Evolutionary conservation across 2,329 filamentous ascomycete genomes (phyloP), one percentile per base, ranked within the genome.

Genomic region (Immersiporthe knoxdaviesiana): DNA sequence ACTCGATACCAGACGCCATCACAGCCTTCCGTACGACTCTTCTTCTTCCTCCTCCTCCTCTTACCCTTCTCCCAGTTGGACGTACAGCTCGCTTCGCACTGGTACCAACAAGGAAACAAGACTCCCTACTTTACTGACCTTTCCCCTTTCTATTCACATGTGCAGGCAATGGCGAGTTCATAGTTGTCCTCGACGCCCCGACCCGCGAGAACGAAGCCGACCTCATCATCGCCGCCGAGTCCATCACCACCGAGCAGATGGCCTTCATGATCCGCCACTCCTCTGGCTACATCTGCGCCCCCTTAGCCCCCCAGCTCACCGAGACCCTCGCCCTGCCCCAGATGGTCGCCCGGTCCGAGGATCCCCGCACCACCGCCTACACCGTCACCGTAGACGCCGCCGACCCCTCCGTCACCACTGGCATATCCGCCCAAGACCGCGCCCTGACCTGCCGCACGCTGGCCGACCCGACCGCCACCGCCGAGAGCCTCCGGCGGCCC

Each of bases 161-260:
- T 65, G 8, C 73, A 92, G 90, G 85, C 76, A 88, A 90, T 80
- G 94, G 93, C 80, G 90, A 98, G 78, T 98, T 98, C 86, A 91
- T 99, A 78, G 90, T 99, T 72, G 95, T 97, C 50, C 92, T 99
- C 77, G 96, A 99, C 84, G 92, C 93, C 74, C 90, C 93, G 73
- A 88, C 90, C 72, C 94, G 96, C 80, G 96, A 99, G 81, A 99
- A 99, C 80, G 96, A 99, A 86, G 96, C 94, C 80, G 96, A 99
- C 83, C 88, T 99, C 63, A 97, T 98, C 81, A 97, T 98, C 77
- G 93, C 96, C 74, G 95, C 94, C 72, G 84, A 93, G 74, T 87
- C 91, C 76, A 83, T 97, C 73, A 97, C 95, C 11, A 86, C 94
- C 32, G 87, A 92, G 73, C 95, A 98, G 82, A 97, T 97, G 90